Evolutionary conservation across 352 stramenopile genomes (phyloP), one percentile per base, ranked within the genome.

Genomic region (Globisporangium solare): DNA sequence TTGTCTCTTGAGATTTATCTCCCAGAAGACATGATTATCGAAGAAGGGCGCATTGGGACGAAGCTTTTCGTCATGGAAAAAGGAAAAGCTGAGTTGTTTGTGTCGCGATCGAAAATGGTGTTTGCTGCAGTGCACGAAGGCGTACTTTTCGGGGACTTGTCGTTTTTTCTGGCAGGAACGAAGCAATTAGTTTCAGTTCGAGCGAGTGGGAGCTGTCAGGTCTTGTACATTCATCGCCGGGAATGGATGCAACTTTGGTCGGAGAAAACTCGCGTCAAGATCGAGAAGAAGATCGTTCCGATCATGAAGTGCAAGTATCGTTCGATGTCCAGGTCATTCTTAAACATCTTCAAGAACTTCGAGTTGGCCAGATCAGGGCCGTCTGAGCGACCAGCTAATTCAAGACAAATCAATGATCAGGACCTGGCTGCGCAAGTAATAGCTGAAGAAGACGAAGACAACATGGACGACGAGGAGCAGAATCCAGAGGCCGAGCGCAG

Each of bases 301-400:
- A 45, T 53, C 2, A 63, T 73, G 54, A 52, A 55, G 2, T 35
- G 20, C 13, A 73, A 76, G 48, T 61, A 71, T 20, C 32, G 32
- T 6, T 56, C 55, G 1, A 54, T 63, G 17, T 46, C 49, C 21
- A 27, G 39, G 5, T 56, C 61, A 7, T 70, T 66, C 13, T 24
- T 59, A 15, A 73, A 66, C 47, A 70, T 76, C 17, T 52, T 63
- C 39, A 70, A 60, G 47, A 76, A 76, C 47, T 54, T 76, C 14
- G 56, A 68, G 47, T 55, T 62, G 15, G 54, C 51, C 3, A 60
- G 60, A 31, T 10, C 47, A 3, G 14, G 47, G 5, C 15, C 27
- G 11, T 17, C 18, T 17, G 13, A 42, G 27, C 46, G 27, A 17
- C 17, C 10, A 5, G 24, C 13, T n/a, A 32, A 14, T 22, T 20